Evolutionary conservation across 768 basidiomycete species (phyloP).

Genomic region (Lactarius pseudohatsudake): DNA sequence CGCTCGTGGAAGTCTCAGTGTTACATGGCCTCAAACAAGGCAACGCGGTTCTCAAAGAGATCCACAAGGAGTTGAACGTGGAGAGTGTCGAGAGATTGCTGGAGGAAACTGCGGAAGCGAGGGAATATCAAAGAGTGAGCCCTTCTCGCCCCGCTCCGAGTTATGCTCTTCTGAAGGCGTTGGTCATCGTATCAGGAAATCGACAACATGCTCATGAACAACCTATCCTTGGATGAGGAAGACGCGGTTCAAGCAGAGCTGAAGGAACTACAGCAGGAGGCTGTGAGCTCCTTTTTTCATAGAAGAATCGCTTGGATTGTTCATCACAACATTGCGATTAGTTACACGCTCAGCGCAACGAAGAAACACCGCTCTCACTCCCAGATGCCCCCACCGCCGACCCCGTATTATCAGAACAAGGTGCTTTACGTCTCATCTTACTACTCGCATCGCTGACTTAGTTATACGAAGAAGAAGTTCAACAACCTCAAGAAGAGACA

Average conservation of each 20-base stretch:
- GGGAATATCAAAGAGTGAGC: constrained; percentile 84
- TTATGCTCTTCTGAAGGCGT: constrained; percentile 2
- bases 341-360: constrained; percentile 26
- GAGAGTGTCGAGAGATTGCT: constrained; percentile 93
- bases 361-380: constrained; percentile 40
- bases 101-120: constrained; percentile 89
- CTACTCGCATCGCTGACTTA: constrained; percentile 1
- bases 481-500: constrained; percentile 1
- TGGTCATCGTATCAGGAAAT: constrained; percentile 66
- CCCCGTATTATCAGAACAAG: constrained; percentile 40
- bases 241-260: constrained; percentile 90
- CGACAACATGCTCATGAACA: constrained; percentile 78
- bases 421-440: constrained; percentile 31
- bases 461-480: constrained; percentile 14
- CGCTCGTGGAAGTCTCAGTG: constrained; percentile 89
- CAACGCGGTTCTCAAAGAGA: constrained; percentile 88
- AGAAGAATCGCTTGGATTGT: constrained; percentile 31
- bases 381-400: constrained; percentile 54
- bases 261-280: constrained; percentile 59
- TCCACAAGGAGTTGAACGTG: constrained; percentile 90
- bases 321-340: constrained; percentile 30
- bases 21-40: constrained; percentile 92
- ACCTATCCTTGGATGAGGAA: constrained; percentile 85
- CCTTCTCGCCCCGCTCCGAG: not conserved
- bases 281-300: constrained; percentile 43